phyloP scores from a whole-genome alignment of 2,329 filamentous ascomycete genomes.

The Alternaria consortialis region DNA sequence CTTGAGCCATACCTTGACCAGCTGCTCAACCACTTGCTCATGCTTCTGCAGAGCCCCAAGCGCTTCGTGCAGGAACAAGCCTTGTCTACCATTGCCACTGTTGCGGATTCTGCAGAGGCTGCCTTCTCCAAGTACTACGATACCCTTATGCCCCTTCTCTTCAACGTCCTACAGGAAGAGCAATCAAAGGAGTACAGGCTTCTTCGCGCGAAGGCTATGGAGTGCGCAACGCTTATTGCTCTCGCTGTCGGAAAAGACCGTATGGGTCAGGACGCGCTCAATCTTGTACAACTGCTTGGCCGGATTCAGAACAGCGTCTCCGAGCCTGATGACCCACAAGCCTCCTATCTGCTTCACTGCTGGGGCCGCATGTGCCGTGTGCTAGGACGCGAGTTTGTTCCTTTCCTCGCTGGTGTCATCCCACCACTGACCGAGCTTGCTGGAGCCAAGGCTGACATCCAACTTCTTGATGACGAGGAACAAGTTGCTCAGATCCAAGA shows the following conservation, averaged over 20 bases:
- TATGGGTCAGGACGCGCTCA: slow-evolving; percentile 86
- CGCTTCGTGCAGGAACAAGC: slow-evolving; percentile 98
- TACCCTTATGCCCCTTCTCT: slow-evolving; percentile 91
- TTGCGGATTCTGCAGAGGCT: slow-evolving; percentile 96
- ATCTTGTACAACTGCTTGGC: slow-evolving; percentile 85
- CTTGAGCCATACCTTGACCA: slow-evolving; percentile 93
- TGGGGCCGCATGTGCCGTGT: slow-evolving; percentile 99
- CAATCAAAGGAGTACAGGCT: slow-evolving; percentile 93
- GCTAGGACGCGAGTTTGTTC: slow-evolving; percentile 86
- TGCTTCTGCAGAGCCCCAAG: slow-evolving; percentile 88
- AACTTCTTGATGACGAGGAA: slow-evolving; percentile 93
- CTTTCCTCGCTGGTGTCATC: slow-evolving; percentile 92
- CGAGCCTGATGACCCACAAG: slow-evolving; percentile 93
- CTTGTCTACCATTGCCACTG: slow-evolving; percentile 95
- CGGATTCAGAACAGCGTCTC: slow-evolving; percentile 82
- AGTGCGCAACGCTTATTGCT: slow-evolving; percentile 95
- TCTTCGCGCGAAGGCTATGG: slow-evolving; percentile 96
- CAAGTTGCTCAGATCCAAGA: slow-evolving; percentile 91
- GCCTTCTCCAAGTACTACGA: slow-evolving; percentile 97
- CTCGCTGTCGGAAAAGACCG: slow-evolving; percentile 93
- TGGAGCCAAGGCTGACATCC: slow-evolving; percentile 95
- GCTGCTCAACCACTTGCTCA: slow-evolving; percentile 83
- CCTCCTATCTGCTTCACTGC: slow-evolving; percentile 97
- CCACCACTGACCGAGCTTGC: slow-evolving; percentile 90
- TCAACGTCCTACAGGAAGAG: slow-evolving; percentile 87